Evolutionary conservation across 805 yeast genomes (phyloP).

Genomic region (Saccharomycopsis malanga): DNA sequence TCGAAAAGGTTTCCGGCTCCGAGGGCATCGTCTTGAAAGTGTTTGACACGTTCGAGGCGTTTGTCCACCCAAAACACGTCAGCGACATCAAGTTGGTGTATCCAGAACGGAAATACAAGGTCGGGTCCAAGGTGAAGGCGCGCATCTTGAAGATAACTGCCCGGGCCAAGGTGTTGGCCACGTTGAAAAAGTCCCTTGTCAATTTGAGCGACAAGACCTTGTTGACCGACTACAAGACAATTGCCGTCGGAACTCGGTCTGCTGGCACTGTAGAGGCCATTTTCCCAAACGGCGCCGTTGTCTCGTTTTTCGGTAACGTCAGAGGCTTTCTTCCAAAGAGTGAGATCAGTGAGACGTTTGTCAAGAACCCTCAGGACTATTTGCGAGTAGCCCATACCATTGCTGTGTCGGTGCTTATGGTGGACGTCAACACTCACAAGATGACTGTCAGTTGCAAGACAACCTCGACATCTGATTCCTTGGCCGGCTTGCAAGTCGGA

Average conservation of each 20-base stretch:
- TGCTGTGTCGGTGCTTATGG: conserved; percentile 53
- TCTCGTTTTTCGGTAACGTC: conserved; percentile 73
- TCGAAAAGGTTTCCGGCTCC: conserved; percentile 44
- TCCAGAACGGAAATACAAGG: conserved; percentile 89
- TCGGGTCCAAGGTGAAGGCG: conserved; percentile 73
- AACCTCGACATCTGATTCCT: conserved; percentile 36
- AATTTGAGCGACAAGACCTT: conserved; percentile 26
- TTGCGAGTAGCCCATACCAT: conserved; percentile 82
- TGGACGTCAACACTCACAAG: conserved; percentile 46
- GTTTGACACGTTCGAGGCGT: conserved; percentile 58
- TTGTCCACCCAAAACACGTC: conserved; percentile 68
- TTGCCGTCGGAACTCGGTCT: conserved; percentile 47
- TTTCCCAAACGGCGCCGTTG: conserved; percentile 70
- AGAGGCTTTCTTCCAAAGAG: conserved; percentile 77
- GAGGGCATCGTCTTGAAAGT: conserved; percentile 64
- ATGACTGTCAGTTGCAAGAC: conserved; percentile 70
- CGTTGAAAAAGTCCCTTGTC: conserved; percentile 81
- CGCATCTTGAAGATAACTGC: conserved; percentile 49
- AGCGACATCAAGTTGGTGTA: conserved; percentile 77
- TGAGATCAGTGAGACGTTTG: conserved; percentile 87
- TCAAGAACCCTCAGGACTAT: conserved; percentile 68
- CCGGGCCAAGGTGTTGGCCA: conserved; percentile 47
- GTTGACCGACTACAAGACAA: conserved; percentile 42
- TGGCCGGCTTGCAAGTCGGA: conserved; percentile 50
- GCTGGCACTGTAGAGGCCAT: conserved; percentile 70